phyloP scores from a whole-genome alignment of 23 red algal genomes.

The Gracilaria vermiculophylla region DNA sequence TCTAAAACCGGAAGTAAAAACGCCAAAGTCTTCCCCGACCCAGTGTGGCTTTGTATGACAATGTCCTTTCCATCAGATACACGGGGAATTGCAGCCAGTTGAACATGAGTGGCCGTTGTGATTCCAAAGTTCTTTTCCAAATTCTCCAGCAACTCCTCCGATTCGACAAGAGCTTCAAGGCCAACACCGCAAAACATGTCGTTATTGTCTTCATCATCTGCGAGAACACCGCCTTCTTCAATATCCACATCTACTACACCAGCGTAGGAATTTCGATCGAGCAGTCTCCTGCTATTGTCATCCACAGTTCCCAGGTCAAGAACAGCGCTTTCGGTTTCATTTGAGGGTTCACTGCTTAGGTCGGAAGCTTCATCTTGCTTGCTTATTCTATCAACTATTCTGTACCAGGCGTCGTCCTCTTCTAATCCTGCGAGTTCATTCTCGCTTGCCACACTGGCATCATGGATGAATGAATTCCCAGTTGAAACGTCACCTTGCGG shows the following conservation, averaged over 20 bases:
- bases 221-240: conserved; percentile 53
- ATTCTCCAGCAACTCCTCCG: conserved; percentile 38
- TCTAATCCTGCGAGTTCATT: neutral
- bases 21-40: conserved; percentile 88
- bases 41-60: conserved; percentile 80
- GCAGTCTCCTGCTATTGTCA: conserved; percentile 20
- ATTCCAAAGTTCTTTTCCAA: conserved; percentile 26
- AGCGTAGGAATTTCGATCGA: conserved; percentile 25
- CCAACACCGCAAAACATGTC: conserved; percentile 69
- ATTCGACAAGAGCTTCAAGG: conserved; percentile 63
- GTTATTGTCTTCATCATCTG: conserved; percentile 52
- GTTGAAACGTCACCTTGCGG: neutral
- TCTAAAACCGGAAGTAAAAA: conserved; percentile 86
- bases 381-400: neutral
- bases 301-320: conserved; percentile 50
- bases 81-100: conserved; percentile 66
- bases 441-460: neutral
- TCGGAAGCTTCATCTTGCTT: neutral
- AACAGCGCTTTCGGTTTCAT: neutral
- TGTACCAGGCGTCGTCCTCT: neutral
- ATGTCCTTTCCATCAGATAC: conserved; percentile 69
- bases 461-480: neutral
- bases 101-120: conserved; percentile 62
- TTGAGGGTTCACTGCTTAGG: neutral
- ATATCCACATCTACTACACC: conserved; percentile 55